Evolutionary conservation across 441 rosid genomes (phyloP).

Genomic region (Populus hybrid): DNA sequence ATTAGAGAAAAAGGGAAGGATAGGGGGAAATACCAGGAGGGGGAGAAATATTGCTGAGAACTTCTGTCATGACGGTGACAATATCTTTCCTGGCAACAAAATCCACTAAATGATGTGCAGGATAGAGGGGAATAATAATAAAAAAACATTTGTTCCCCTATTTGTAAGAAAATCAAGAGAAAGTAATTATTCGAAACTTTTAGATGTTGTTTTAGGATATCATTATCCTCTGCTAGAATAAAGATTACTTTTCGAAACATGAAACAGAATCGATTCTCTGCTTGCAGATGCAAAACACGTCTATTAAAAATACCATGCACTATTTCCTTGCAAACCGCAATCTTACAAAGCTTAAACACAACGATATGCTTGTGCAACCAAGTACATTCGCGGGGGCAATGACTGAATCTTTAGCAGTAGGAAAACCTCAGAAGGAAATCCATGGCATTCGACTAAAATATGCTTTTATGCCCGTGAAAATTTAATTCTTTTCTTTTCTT

Average conservation of each 20-base stretch:
- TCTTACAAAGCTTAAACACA: background rate
- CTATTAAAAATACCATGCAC: background rate
- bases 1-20: background rate
- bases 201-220: background rate
- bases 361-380: background rate
- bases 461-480: background rate
- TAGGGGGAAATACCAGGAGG: background rate
- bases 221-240: background rate
- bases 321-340: too few relatives aligned
- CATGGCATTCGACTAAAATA: background rate
- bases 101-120: too few relatives aligned
- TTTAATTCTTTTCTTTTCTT: background rate
- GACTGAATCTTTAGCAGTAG: background rate
- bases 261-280: background rate
- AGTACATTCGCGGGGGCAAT: background rate
- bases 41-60: background rate
- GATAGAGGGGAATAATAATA: background rate
- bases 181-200: background rate
- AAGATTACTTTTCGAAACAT: background rate
- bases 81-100: background rate
- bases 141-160: background rate
- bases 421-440: background rate
- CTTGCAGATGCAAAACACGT: slow-evolving; percentile 4
- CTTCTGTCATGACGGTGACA: background rate
- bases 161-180: too few relatives aligned